phyloP scores from a whole-genome alignment of 208 protist species.

The Hexamita inflata region DNA sequence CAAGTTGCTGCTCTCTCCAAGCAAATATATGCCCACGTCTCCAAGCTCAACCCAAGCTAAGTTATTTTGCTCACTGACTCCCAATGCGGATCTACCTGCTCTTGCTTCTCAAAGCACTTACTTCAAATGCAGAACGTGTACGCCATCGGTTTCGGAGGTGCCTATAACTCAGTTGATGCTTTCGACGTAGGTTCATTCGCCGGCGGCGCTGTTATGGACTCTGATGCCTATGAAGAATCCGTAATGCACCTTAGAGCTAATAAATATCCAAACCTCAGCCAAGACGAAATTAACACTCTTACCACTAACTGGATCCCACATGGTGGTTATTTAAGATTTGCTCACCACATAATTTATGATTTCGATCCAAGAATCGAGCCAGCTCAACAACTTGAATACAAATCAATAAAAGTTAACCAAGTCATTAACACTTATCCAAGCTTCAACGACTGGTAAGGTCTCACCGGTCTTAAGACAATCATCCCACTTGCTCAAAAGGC shows the following conservation, averaged over 20 bases:
- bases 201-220: conserved; percentile 5
- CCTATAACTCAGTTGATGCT: neutral
- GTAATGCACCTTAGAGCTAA: neutral
- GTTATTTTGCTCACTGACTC: neutral
- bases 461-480: neutral
- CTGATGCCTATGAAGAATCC: neutral
- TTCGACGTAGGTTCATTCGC: conserved; percentile 20
- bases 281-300: neutral
- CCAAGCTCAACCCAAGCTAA: neutral
- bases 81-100: conserved; percentile 11
- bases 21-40: neutral
- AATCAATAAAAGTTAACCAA: neutral
- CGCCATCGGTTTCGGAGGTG: conserved; percentile 4
- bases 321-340: neutral
- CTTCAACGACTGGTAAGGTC: conserved; percentile 2
- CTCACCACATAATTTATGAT: neutral
- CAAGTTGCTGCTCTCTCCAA: neutral
- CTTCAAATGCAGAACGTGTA: neutral
- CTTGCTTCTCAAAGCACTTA: conserved; percentile 13
- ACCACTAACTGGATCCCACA: neutral
- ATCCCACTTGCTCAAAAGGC: too few relatives aligned
- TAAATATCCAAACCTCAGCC: neutral
- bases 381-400: neutral
- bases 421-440: conserved; percentile 1
- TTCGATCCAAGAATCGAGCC: neutral